A percentile compares a stretch with the other conserved stretches of the same genome.
Conservation (phyloP, 768 basidiomycete genomes). For the Suillus placidus region DNA sequence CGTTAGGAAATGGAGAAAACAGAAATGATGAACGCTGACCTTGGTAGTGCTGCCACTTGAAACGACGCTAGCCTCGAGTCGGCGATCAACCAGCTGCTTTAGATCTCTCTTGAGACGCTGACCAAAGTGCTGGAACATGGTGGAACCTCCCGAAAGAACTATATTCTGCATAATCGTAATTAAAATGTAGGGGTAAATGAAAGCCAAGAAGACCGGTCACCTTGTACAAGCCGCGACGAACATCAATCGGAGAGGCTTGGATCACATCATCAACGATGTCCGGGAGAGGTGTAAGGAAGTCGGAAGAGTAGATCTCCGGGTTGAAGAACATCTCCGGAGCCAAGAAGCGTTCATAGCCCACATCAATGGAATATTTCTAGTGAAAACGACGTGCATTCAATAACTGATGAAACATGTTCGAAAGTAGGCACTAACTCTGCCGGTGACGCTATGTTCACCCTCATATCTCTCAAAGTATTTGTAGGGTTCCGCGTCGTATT, state of each 20-base stretch:
- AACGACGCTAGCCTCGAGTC: conserved; percentile 76
- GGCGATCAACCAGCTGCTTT: conserved; percentile 89
- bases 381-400: conserved; percentile 1
- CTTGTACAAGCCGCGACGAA: conserved; percentile 95
- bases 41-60: conserved; percentile 76
- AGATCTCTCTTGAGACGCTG: conserved; percentile 94
- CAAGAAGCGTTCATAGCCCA: conserved; percentile 98
- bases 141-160: conserved; percentile 94
- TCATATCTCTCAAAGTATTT: conserved; percentile 95
- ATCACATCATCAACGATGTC: conserved; percentile 97
- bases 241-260: conserved; percentile 94
- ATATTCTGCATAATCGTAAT: conserved; percentile 69
- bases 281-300: conserved; percentile 95
- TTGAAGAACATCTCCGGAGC: conserved; percentile 99
- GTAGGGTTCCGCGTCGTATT: conserved; percentile 95
- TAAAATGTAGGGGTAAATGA: not conserved
- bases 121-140: conserved; percentile 99
- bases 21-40: conserved; percentile 44
- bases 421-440: conserved; percentile 59
- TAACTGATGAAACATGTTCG: not conserved
- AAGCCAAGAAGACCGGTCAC: conserved; percentile 39
- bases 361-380: conserved; percentile 91
- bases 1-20: not conserved
- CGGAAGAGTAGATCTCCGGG: conserved; percentile 97
- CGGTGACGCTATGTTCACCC: conserved; percentile 91